Evolutionary conservation across 1,284 basidiomycete species (phyloP).

Genomic region (Sphaerobolus stellatus): DNA sequence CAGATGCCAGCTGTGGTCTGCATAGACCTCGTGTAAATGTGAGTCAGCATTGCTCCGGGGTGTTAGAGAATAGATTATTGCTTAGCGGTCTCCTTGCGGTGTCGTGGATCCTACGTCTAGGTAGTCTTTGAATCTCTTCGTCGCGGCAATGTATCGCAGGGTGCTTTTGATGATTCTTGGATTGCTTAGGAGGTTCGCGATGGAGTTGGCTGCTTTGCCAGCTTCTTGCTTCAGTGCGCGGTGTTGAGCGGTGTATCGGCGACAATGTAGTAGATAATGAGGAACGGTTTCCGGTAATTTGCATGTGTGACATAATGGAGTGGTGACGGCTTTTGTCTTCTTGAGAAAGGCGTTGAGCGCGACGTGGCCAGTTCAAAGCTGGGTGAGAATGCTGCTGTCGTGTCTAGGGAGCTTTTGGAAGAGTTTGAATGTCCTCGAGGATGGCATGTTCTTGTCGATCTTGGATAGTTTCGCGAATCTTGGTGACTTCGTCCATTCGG

Average conservation of each 20-base stretch:
- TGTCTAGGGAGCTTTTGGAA: background rate
- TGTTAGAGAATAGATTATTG: too few species aligned
- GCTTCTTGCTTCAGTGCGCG: background rate
- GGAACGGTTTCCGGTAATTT: slow-evolving; percentile 1
- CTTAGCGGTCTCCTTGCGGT: too few species aligned
- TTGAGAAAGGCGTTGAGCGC: slow-evolving; percentile 9
- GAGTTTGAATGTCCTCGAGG: background rate
- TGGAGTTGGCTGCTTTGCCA: background rate
- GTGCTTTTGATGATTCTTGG: background rate
- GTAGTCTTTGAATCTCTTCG: background rate
- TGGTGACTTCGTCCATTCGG: background rate
- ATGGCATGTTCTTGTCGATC: background rate
- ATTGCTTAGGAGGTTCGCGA: background rate
- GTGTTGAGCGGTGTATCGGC: background rate
- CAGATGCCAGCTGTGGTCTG: too few species aligned
- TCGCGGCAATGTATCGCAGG: background rate
- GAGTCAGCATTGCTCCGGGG: too few species aligned
- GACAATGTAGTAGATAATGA: slow-evolving; percentile 10
- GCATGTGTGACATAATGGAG: slow-evolving; percentile 4
- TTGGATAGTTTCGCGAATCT: background rate
- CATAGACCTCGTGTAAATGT: too few species aligned
- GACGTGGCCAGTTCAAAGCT: slow-evolving; percentile 8
- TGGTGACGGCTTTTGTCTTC: background rate
- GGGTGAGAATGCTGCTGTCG: slow-evolving; percentile 1
- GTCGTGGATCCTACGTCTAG: background rate